Base-by-base conservation (phyloP, 805 yeast genomes). In the Lachancea dasiensis region DNA sequence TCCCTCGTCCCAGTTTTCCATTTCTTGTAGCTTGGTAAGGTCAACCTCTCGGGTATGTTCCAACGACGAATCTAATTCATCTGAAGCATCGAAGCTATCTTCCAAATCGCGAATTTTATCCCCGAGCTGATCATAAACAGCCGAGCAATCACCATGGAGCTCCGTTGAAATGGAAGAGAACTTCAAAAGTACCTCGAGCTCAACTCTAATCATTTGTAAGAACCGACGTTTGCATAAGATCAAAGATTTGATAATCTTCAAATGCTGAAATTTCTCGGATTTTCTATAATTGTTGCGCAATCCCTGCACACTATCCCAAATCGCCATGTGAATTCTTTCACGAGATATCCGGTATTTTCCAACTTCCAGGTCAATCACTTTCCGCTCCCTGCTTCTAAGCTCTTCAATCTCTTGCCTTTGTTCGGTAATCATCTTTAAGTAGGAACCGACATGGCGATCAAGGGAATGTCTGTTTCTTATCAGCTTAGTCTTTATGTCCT, bases 391-490 rank as follows among this genome's bases (percentile, higher is more conserved):
- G 0, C 56, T 55, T 46, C 84, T 64, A 36, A 86, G 65, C 43
- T 77, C 82, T 36, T 75, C 83, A 40, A 86, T 85, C 54, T 81
- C 87, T 40, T 68, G 72, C 47, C 77, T 76, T 52, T 84, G 95
- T 51, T 83, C 87, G 2, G 87, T 76, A 25, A 86, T 86, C 81
- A 83, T 81, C 60, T 80, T 79, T 52, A 85, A 63, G 53, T 86
- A 87, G 3, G 89, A 79, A 0, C 92, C 86, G 30, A 86, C 89
- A 61, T 86, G 95, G 29, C 90, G 67, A 52, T 81, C 85, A 44
- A 87, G 68, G 41, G 77, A 80, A 36, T 78, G 86, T 44, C 77
- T 79, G 54, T 87, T 87, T 44, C 92, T 62, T 2, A 74, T 69
- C 2, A 84, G 66, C 48, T 84, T 85, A 0, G 95, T 89, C 54